phyloP scores from a whole-genome alignment of 2,329 filamentous ascomycete genomes.

The Penicillium sp. region DNA sequence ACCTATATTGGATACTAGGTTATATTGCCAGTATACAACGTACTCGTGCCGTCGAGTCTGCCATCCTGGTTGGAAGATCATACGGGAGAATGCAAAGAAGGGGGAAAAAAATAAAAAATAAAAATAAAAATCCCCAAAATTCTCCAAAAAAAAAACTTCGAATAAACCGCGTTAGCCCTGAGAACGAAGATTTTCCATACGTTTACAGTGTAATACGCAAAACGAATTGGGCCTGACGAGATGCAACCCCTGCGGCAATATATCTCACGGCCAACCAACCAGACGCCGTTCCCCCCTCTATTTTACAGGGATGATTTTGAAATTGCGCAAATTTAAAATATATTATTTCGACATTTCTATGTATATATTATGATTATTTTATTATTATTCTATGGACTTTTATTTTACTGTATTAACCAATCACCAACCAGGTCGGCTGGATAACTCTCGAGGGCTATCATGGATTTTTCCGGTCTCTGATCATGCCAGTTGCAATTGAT shows the following conservation, averaged over 20 bases:
- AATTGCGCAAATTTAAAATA: slow-evolving; percentile 7
- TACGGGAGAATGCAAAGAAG: background rate
- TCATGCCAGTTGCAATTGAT: slow-evolving; percentile 29
- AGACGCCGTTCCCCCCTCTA: slow-evolving; percentile 24
- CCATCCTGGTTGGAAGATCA: background rate
- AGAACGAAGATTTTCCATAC: slow-evolving; percentile 16
- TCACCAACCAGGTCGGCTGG: slow-evolving; percentile 13
- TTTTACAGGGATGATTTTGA: slow-evolving; percentile 21
- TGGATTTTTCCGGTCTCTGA: slow-evolving; percentile 23
- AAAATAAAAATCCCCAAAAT: background rate
- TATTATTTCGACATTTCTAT: too few species aligned
- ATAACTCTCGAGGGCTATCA: slow-evolving; percentile 26
- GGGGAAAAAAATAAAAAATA: background rate
- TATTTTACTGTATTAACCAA: slow-evolving; percentile 19
- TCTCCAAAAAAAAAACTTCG: background rate
- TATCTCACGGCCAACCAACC: slow-evolving; percentile 32
- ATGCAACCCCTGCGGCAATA: slow-evolving; percentile 32
- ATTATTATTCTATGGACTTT: slow-evolving; percentile 7
- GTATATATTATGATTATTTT: slow-evolving; percentile 7
- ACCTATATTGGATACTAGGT: background rate
- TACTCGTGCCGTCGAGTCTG: background rate
- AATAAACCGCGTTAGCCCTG: background rate
- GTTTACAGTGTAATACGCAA: slow-evolving; percentile 20
- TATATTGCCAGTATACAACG: slow-evolving; percentile 1
- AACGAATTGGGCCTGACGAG: slow-evolving; percentile 18